phyloP scores from a whole-genome alignment of 31 red algal species.

The Porphyra umbilicalis region DNA sequence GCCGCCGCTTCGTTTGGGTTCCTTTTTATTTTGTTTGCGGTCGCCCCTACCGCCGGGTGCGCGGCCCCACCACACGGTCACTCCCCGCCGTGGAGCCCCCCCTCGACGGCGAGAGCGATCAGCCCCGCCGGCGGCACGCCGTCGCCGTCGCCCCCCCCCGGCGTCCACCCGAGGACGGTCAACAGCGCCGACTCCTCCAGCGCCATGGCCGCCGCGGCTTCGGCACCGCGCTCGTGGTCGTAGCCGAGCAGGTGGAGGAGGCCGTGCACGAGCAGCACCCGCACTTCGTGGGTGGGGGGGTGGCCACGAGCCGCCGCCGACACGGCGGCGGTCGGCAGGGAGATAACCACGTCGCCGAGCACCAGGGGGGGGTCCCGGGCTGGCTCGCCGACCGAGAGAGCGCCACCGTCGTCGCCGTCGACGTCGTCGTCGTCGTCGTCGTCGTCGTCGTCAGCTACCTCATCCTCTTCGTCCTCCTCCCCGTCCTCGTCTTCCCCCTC shows the following conservation, averaged over 20 bases:
- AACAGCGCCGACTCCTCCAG: neutral
- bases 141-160: neutral
- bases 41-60: no score
- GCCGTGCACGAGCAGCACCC: conserved; percentile 88
- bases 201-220: conserved; percentile 6
- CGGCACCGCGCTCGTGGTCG: conserved; percentile 69
- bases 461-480: neutral
- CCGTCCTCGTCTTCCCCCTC: neutral
- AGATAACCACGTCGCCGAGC: conserved; percentile 89
- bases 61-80: no score
- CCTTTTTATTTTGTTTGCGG: no score
- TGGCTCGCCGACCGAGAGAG: neutral
- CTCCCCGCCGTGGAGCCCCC: no score
- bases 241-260: conserved; percentile 90
- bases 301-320: conserved; percentile 31
- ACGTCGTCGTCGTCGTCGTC: neutral
- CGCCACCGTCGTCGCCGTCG: neutral
- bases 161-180: conserved; percentile 6
- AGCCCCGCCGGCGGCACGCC: neutral
- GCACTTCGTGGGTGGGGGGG: conserved; percentile 46
- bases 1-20: no score
- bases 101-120: neutral
- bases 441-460: neutral
- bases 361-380: neutral
- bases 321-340: conserved; percentile 48